Conservation (phyloP, 768 basidiomycete genomes). For the Dictyophora rubrovolvata region DNA sequence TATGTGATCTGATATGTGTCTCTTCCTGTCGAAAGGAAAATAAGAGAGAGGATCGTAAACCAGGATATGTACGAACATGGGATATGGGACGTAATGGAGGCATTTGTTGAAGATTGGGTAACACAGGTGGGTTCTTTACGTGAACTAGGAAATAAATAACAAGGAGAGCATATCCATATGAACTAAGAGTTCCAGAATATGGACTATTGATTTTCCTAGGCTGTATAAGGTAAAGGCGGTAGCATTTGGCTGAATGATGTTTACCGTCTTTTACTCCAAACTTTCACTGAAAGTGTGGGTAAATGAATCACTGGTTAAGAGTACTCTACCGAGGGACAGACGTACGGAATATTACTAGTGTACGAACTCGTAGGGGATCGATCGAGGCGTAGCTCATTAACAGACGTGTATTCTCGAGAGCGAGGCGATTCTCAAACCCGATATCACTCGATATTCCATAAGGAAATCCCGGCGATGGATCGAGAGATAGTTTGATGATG, state of each 20-base stretch:
- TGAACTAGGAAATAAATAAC: slow-evolving; percentile 97
- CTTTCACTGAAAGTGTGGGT: slow-evolving; percentile 60
- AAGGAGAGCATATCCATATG: slow-evolving; percentile 95
- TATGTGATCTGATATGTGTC: slow-evolving; percentile 68
- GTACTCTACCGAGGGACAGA: slow-evolving; percentile 15
- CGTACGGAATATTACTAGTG: slow-evolving; percentile 93
- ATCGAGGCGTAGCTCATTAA: slow-evolving; percentile 97
- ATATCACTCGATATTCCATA: slow-evolving; percentile 96
- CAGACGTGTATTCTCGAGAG: slow-evolving; percentile 92
- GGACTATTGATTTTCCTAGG: slow-evolving; percentile 95
- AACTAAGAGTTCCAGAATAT: slow-evolving; percentile 92
- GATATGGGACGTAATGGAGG: slow-evolving; percentile 83
- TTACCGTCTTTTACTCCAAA: slow-evolving; percentile 94
- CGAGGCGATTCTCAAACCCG: slow-evolving; percentile 94
- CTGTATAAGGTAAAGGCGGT: slow-evolving; percentile 1
- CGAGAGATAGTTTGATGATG: slow-evolving; percentile 92
- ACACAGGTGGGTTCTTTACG: slow-evolving; percentile 92
- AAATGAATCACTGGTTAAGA: not conserved
- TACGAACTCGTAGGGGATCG: slow-evolving; percentile 87
- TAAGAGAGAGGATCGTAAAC: slow-evolving; percentile 6
- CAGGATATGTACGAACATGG: slow-evolving; percentile 32
- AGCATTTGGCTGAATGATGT: slow-evolving; percentile 10
- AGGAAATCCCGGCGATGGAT: slow-evolving; percentile 71
- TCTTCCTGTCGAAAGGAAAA: slow-evolving; percentile 44
- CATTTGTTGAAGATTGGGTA: slow-evolving; percentile 94